phyloP scores from a whole-genome alignment of 345 rosid genomes.

The Acer negundo region DNA sequence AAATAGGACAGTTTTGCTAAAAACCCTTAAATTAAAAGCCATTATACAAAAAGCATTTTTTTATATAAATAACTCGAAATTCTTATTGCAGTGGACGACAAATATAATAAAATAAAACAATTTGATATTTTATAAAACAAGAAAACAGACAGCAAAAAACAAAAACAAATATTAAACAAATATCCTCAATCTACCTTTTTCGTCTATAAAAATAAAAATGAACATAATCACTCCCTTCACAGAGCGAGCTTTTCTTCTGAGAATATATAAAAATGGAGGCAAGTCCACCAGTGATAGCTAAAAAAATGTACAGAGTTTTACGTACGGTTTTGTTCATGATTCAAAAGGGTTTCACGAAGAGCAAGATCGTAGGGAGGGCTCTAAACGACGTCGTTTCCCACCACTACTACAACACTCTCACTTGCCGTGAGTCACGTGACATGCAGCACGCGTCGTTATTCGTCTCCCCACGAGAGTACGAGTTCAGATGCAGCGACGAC shows the following conservation, averaged over 20 bases:
- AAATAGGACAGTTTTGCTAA: neutral
- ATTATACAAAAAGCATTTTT: neutral
- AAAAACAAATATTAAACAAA: slow-evolving; percentile 4
- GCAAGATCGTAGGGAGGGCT: slow-evolving; percentile 33
- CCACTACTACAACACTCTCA: slow-evolving; percentile 16
- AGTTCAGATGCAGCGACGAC: slow-evolving; percentile 45
- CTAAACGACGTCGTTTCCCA: slow-evolving; percentile 28
- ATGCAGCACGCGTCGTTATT: slow-evolving; percentile 18
- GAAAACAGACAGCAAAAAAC: slow-evolving; percentile 12
- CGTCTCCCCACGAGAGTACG: slow-evolving; percentile 34
- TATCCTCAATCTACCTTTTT: neutral
- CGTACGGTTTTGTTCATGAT: slow-evolving; percentile 29
- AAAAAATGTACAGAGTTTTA: slow-evolving; percentile 20
- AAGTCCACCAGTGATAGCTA: slow-evolving; percentile 20
- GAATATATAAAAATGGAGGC: slow-evolving; percentile 13
- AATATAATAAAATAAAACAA: neutral
- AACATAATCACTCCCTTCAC: neutral
- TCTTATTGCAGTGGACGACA: neutral
- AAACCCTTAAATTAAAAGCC: neutral
- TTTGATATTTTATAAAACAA: neutral
- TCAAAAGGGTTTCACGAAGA: slow-evolving; percentile 33
- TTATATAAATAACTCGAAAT: neutral
- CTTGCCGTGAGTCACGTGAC: slow-evolving; percentile 28
- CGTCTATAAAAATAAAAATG: neutral
- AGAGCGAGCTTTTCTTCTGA: neutral